Evolutionary conservation across 1,139 yeast species (phyloP).

Genomic region (Pichia sp.): DNA sequence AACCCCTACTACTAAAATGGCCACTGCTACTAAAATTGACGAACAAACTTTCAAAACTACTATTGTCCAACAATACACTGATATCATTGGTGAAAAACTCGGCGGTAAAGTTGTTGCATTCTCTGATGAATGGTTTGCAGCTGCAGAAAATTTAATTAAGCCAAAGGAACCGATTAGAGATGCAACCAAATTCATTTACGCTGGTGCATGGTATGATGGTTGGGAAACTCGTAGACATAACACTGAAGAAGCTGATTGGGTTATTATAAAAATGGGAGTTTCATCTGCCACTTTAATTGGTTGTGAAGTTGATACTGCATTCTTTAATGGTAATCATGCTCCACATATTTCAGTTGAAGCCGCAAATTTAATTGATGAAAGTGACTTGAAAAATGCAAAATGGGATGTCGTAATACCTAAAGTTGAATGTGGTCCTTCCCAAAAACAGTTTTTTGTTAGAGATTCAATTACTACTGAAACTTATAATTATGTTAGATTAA

Average conservation of each 20-base stretch:
- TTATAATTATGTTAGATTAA: slow-evolving; percentile 74
- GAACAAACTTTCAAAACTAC: slow-evolving; percentile 40
- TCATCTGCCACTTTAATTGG: slow-evolving; percentile 73
- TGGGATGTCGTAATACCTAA: slow-evolving; percentile 72
- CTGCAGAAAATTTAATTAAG: slow-evolving; percentile 79
- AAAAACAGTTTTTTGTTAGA: slow-evolving; percentile 73
- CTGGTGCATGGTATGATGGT: slow-evolving; percentile 98
- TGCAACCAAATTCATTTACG: slow-evolving; percentile 66
- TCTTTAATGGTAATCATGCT: slow-evolving; percentile 91
- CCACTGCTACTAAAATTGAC: slow-evolving; percentile 15
- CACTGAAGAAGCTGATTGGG: slow-evolving; percentile 79
- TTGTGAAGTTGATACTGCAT: slow-evolving; percentile 87
- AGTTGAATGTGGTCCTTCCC: slow-evolving; percentile 81
- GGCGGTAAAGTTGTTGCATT: slow-evolving; percentile 67
- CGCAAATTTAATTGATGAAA: slow-evolving; percentile 34
- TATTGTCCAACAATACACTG: slow-evolving; percentile 47
- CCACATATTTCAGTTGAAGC: slow-evolving; percentile 86
- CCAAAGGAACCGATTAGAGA: slow-evolving; percentile 77
- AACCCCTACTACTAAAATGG: neutral
- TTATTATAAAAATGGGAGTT: slow-evolving; percentile 74
- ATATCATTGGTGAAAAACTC: slow-evolving; percentile 77
- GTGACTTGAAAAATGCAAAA: slow-evolving; percentile 30
- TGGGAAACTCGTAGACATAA: slow-evolving; percentile 98
- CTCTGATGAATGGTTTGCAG: slow-evolving; percentile 95
- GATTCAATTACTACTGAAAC: slow-evolving; percentile 48